Conservation (phyloP, 2,329 filamentous ascomycete species). For the Dothistroma pini region DNA sequence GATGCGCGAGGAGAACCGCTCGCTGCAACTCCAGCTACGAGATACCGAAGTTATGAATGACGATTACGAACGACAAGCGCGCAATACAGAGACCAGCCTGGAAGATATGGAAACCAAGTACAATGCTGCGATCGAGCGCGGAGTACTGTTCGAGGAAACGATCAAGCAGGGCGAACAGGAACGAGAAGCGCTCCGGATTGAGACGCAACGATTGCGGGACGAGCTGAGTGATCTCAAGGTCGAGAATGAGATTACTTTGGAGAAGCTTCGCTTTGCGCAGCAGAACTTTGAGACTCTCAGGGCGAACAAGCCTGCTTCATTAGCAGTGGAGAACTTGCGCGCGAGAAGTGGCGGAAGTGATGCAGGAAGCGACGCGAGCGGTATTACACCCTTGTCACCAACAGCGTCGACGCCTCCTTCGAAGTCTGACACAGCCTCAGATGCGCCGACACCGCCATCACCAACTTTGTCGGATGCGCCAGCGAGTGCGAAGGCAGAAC, state of each 20-base stretch:
- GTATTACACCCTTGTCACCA: slow-evolving; percentile 82
- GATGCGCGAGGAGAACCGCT: slow-evolving; percentile 78
- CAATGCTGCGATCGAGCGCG: slow-evolving; percentile 87
- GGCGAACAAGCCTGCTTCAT: slow-evolving; percentile 49
- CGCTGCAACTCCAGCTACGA: slow-evolving; percentile 75
- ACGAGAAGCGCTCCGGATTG: slow-evolving; percentile 81
- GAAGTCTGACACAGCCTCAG: slow-evolving; percentile 62
- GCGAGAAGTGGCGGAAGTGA: slow-evolving; percentile 48
- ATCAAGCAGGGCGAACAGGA: slow-evolving; percentile 89
- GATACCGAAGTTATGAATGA: slow-evolving; percentile 98
- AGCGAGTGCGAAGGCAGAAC: slow-evolving; percentile 45
- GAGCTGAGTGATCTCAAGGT: slow-evolving; percentile 92
- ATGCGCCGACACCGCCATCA: slow-evolving; percentile 79
- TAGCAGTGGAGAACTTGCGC: slow-evolving; percentile 44
- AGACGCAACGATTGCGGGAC: slow-evolving; percentile 82
- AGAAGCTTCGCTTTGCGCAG: slow-evolving; percentile 78
- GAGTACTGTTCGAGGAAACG: slow-evolving; percentile 92
- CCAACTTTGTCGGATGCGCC: slow-evolving; percentile 90
- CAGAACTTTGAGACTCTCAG: slow-evolving; percentile 48
- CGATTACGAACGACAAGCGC: slow-evolving; percentile 93
- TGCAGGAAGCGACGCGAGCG: slow-evolving; percentile 51
- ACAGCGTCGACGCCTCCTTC: slow-evolving; percentile 80
- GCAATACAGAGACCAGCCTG: slow-evolving; percentile 90
- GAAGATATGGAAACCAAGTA: slow-evolving; percentile 98
- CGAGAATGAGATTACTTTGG: slow-evolving; percentile 87